These are phyloP conservation scores for Citrus sp. DNA, from an alignment of 345 rosid genomes.

Conservation along the genomic window DNA sequence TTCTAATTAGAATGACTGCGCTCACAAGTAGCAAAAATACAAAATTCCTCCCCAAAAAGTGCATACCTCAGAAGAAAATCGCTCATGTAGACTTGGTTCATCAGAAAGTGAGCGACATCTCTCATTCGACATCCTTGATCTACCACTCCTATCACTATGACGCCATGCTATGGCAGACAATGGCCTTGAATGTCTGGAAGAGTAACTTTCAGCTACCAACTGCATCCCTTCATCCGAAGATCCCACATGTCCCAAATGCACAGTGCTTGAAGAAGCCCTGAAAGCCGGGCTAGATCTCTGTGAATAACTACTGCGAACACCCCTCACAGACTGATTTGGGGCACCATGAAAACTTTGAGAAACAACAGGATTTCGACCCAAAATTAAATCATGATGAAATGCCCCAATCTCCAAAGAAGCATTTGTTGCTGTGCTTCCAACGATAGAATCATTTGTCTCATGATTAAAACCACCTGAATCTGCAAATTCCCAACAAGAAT, in stretches of 20 bases:
- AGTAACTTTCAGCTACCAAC: conserved; percentile 48
- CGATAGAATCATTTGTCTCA: conserved; percentile 41
- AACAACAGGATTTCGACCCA: conserved; percentile 44
- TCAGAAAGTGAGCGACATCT: conserved; percentile 49
- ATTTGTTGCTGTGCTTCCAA: conserved; percentile 37
- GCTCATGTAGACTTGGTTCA: conserved; percentile 51
- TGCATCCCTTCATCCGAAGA: conserved; percentile 55
- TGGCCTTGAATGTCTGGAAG: conserved; percentile 62
- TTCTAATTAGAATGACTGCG: not conserved
- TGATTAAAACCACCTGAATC: conserved; percentile 51
- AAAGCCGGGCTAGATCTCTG: conserved; percentile 61
- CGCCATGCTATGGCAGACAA: conserved; percentile 54
- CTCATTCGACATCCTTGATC: conserved; percentile 65
- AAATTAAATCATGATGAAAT: conserved; percentile 45
- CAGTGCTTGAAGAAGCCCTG: conserved; percentile 57
- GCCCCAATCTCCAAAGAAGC: conserved; percentile 42
- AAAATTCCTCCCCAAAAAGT: not conserved
- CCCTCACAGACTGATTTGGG: conserved; percentile 47
- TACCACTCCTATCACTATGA: conserved; percentile 54
- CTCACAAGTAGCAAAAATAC: not conserved
- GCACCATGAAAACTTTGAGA: conserved; percentile 46
- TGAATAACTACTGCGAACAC: conserved; percentile 44
- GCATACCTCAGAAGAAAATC: conserved; percentile 62
- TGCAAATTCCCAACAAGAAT: conserved; percentile 31
- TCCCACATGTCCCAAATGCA: conserved; percentile 46